Evolutionary conservation across 345 rosid species (phyloP), one percentile per base, ranked within the genome.

Genomic region (Eucalyptus grandis): DNA sequence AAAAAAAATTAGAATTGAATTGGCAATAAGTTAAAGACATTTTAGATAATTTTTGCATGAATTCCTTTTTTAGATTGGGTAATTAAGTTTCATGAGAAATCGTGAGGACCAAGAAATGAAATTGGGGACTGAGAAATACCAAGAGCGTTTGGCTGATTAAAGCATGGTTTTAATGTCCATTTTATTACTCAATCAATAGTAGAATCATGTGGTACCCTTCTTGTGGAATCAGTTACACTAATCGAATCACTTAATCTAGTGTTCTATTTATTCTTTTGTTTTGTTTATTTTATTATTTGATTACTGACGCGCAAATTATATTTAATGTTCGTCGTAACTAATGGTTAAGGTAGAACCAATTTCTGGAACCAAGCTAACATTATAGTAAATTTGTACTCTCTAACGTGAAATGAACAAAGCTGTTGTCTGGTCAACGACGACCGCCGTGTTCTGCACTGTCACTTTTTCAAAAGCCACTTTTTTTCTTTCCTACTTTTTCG

Each of bases 291-390:
- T 22, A 9, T 56, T 56, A 56, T 56, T 22, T 56, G 6, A 56
- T 56, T 24, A 56, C 0, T 9, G 1, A 56, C 1, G 6, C 0
- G 0, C 13, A 0, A 56, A 56, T 56, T 56, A 56, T 22, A 56
- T 24, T 1, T 56, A 24, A 22, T 24, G 62, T 56, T 56, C 9
- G 27, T 4, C 2, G 56, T 53, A 53, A 22, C 60, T 11, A 56
- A 56, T 56, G 27, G 60, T 22, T 22, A 21, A 56, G 12, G 2
- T 22, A 22, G 60, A 22, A 56, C 1, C 62, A 56, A 56, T 21
- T 56, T 56, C 62, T 56, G 4, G 62, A 56, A 56, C 30, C 62
- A 56, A 22, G 62, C 30, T 56, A 24, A 56, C 9, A 56, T 56
- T 22, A 56, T 56, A 56, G 62, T 56, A 6, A 56, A 56, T 56